These are phyloP conservation scores for Neurospora intermedia DNA, from an alignment of 495 filamentous ascomycete genomes.

Conservation along the genomic window DNA sequence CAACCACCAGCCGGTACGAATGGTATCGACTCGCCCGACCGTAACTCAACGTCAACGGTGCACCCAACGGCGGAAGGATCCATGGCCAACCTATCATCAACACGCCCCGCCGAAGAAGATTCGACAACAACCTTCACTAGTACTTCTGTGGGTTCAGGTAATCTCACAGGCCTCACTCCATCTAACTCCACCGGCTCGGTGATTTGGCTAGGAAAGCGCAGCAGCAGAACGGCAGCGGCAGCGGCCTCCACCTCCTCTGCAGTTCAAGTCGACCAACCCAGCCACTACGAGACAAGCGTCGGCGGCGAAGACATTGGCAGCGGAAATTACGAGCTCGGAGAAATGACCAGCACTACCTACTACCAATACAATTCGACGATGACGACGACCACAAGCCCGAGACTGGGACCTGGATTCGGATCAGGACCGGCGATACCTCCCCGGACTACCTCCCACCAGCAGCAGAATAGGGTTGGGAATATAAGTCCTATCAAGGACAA, in stretches of 20 bases:
- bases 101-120: not conserved
- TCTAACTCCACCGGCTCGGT: slow-evolving; percentile 5
- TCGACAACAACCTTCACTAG: not conserved
- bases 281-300: not conserved
- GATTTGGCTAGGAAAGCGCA: slow-evolving; percentile 5
- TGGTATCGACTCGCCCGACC: not conserved
- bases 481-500: not conserved
- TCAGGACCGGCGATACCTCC: not conserved
- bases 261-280: not conserved
- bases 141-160: not conserved
- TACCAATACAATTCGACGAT: not conserved
- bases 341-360: not conserved
- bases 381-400: not conserved
- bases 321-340: not conserved
- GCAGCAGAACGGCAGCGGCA: slow-evolving; percentile 1
- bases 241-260: not conserved
- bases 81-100: not conserved
- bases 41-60: not conserved
- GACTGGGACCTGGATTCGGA: not conserved
- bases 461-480: not conserved
- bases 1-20: not conserved
- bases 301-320: not conserved
- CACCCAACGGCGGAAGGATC: not conserved
- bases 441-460: not conserved
- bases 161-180: not conserved